Evolutionary conservation across 495 filamentous ascomycete species (phyloP).

Genomic region (Annulohypoxylon maeteangense): DNA sequence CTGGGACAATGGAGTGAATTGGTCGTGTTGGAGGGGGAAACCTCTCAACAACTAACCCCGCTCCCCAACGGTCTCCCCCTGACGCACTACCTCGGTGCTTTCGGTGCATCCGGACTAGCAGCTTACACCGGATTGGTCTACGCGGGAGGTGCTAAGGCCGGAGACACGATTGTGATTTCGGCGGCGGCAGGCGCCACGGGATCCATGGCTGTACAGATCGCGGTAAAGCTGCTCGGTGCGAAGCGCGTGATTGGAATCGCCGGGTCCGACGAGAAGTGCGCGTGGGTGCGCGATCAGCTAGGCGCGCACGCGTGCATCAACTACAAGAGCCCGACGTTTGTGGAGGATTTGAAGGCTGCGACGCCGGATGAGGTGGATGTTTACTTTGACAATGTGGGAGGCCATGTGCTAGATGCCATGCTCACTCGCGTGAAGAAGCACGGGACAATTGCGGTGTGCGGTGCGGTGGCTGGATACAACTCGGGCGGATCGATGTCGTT

Average conservation of each 20-base stretch:
- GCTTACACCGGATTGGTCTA: conserved; percentile 63
- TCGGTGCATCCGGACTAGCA: conserved; percentile 63
- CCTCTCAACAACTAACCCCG: conserved; percentile 46
- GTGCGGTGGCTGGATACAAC: conserved; percentile 64
- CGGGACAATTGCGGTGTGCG: conserved; percentile 65
- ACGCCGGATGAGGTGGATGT: conserved; percentile 66
- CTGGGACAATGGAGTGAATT: conserved; percentile 63
- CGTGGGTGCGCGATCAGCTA: conserved; percentile 61
- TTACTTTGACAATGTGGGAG: conserved; percentile 70
- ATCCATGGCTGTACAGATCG: conserved; percentile 70
- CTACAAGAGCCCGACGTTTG: conserved; percentile 64
- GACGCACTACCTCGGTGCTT: conserved; percentile 62
- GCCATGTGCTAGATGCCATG: conserved; percentile 67
- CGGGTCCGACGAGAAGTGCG: conserved; percentile 65
- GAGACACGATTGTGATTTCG: conserved; percentile 34
- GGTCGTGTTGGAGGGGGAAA: conserved; percentile 52
- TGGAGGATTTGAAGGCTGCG: conserved; percentile 56
- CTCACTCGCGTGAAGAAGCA: conserved; percentile 60
- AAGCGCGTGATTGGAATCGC: conserved; percentile 67
- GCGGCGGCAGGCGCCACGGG: conserved; percentile 68
- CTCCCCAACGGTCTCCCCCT: conserved; percentile 48
- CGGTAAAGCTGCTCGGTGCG: conserved; percentile 65
- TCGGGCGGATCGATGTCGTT: conserved; percentile 47
- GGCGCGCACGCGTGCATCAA: conserved; percentile 68
- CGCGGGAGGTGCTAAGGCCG: conserved; percentile 58